Base-by-base conservation (phyloP, 2,329 filamentous ascomycete species). In the Ophiostoma pallidulum region DNA sequence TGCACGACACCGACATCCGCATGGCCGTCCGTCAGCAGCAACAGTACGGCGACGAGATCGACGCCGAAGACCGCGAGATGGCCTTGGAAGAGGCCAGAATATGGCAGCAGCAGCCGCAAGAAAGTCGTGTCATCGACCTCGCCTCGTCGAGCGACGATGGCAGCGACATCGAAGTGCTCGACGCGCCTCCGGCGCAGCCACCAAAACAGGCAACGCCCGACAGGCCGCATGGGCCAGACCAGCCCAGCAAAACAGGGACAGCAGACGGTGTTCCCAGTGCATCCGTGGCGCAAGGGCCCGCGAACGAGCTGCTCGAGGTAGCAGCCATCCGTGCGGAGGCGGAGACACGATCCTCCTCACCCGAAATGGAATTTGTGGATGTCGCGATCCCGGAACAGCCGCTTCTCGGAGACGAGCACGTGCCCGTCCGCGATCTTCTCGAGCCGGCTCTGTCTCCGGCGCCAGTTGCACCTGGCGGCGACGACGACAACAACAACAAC, bases 1-100 rank as follows among this genome's bases (percentile, higher is more conserved):
- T 68, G 3, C 75, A 80, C 52, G 65, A 79, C 6, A 72, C 73
- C 2, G 84, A 89, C 49, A 79, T 90, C 28, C 72, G 83, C 51
- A 74, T 82, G 42, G 73, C 74, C 22, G 64, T 80, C 51, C 77
- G 74, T 56, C 74, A 77, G 48, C 76, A 80, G 64, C 74, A 66
- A 54, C 75, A 66, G 57, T 70, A 62, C 41, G 77, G 82, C 41
- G 64, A 66, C 18, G 73, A 78, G 48, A 78, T 84, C 48, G 79
- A 83, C 48, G 81, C 82, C 18, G 75, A 82, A 49, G 77, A 84
- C 55, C 65, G 73, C 22, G 71, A 76, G 42, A 69, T 72, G 48
- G 73, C 78, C 0, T 65, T 72, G 38, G 77, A 80, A 55, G 75
- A 80, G 41, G 68, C 78, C 36, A 67, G 69, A 14, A 62, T 68